Evolutionary conservation across 345 rosid species (phyloP).

Genomic region (Syzygium aromaticum): DNA sequence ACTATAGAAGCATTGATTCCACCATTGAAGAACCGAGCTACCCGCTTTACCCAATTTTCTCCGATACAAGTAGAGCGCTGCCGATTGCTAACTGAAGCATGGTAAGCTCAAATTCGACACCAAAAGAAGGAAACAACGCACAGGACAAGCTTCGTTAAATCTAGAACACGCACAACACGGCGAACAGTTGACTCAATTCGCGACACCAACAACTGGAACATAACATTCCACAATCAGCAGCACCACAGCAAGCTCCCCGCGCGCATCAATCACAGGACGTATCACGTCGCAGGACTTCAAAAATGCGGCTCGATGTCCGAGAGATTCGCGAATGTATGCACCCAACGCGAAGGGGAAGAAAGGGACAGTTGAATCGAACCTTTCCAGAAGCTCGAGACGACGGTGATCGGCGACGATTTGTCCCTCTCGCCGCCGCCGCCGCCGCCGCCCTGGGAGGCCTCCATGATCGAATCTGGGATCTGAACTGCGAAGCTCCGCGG

Average conservation of each 20-base stretch:
- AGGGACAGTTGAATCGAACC: constrained; percentile 26
- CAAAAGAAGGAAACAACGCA: neutral
- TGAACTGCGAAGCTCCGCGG: neutral
- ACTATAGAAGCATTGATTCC: neutral
- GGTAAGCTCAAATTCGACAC: neutral
- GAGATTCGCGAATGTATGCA: neutral
- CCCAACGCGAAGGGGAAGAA: neutral
- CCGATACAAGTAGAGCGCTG: neutral
- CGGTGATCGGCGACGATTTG: constrained; percentile 66
- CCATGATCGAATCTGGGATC: constrained; percentile 43
- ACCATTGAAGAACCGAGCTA: neutral
- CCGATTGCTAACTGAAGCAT: neutral
- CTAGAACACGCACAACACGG: neutral
- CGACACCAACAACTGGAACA: neutral
- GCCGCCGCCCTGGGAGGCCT: constrained; percentile 57
- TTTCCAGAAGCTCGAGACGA: constrained; percentile 88
- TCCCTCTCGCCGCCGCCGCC: constrained; percentile 69
- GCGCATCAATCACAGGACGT: neutral
- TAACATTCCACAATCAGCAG: neutral
- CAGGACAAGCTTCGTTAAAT: neutral
- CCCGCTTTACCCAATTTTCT: neutral
- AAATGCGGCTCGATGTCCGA: neutral
- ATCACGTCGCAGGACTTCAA: neutral
- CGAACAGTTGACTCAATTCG: neutral
- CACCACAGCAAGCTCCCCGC: neutral